Base-by-base conservation (phyloP, 495 filamentous ascomycete genomes). In the Podospora comata region DNA sequence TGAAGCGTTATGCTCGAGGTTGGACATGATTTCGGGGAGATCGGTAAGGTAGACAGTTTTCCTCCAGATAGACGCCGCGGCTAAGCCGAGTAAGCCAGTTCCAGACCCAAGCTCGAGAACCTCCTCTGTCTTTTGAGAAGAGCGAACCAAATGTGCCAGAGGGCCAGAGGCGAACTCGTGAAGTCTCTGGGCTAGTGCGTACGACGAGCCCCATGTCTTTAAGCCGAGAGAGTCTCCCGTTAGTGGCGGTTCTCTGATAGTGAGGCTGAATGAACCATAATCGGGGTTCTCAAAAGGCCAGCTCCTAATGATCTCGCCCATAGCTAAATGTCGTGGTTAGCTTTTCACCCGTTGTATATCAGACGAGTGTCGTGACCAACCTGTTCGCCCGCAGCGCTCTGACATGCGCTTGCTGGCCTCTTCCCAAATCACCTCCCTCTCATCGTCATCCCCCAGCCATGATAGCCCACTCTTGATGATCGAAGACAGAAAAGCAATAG, bases 191-290 rank as follows among this genome's bases (percentile, higher is more conserved):
- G 95, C 90, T 19, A 99, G 89, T 3, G 96, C 85, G 74, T 91
- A 95, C 0, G 92, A 92, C 0, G 92, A 92, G 0, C 91, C 88
- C 94, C 94, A 97, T 0, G 94, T 97, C 74, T 97, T 97, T 73
- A 93, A 85, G 13, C 95, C 95, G 18, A 97, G 85, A 66, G 94
- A 90, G 76, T 97, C 95, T 3, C 89, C 87, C 0, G 91, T 96
- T 63, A 97, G 79, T 2, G 93, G 88, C 0, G 95, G 95, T 73
- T 99, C 95, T 69, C 94, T 86, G 19, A 99, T 86, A 18, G 83
- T 81, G 62, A 96, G 78, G 53, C 89, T 84, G 69, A 91, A 84
- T 0, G 72, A 18, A 1, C 73, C 66, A 5, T 68, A 65, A 3
- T 66, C 68, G 5, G 71, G 70, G 20, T 62, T 58, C 20, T 80